Evolutionary conservation across 306 rosid species (phyloP), one percentile per base, ranked within the genome.

Genomic region (Castanopsis chinensis): DNA sequence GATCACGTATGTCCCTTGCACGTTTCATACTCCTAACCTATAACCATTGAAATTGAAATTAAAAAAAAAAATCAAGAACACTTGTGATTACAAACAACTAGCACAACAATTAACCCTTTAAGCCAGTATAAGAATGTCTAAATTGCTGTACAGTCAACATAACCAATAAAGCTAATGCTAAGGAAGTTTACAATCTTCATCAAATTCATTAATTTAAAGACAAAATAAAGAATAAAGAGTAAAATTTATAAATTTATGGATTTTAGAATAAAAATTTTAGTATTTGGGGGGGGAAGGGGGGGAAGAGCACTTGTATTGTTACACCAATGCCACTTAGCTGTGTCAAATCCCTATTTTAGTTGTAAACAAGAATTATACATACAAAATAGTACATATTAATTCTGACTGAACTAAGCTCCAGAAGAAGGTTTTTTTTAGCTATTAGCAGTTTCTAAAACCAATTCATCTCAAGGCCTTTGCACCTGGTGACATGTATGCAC

Each of bases 11-110:
- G 86, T 95, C 99, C 86, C 97, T 90, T 2, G 98, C 99, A 74
- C 92, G 97, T 83, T 93, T 95, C 98, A 95, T 95, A 81, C 99
- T 93, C 84, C 99, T 91, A 69, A 93, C 97, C 99, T 92, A 69
- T 28, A 68, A 73, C 76, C 52, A 83, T 81, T 51, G 63, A 51
- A 77, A 74, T 32, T 75, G 52, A 37, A 79, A 60, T 59, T 55
- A 58, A 12, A 68, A 69, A 35, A 35, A 52, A 30, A 14, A 19
- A 37, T 5, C 17, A 75, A 69, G 78, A 74, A 28, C 79, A 28
- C 54, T 61, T 32, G 71, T 70, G 77, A 78, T 51, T 17, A 84
- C 70, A 76, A 77, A 49, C 25, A 77, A 64, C 8, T 17, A 18
- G 19, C 43, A 21, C 60, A 72, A 58, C 27, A 9, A 45, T 32